Base-by-base conservation (phyloP, 495 filamentous ascomycete genomes). In the Coniosporium apollinis region DNA sequence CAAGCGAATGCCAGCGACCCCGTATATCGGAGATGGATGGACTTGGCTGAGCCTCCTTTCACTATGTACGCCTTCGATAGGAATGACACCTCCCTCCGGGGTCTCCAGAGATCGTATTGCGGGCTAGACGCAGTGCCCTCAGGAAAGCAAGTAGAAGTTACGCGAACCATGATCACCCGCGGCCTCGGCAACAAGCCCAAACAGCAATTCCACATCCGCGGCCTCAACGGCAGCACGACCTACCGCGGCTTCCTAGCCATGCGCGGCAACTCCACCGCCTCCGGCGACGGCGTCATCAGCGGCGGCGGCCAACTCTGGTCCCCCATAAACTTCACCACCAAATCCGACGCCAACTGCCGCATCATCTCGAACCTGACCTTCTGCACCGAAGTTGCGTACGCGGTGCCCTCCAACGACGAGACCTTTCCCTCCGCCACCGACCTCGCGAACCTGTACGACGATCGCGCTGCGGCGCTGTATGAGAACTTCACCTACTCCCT, bases 361-460 rank as follows among this genome's bases (percentile, higher is more conserved):
- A 62, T 99, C 9, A 64, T 99, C 22, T 80, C 72, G 56, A 72
- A 87, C 49, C 72, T 99, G 13, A 55, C 65, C 3, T 86, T 94
- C 54, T 99, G 89, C 61, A 65, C 69, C 34, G 70, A 89, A 39
- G 70, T 87, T 30, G 81, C 85, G 28, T 93, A 94, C 54, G 78
- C 91, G 15, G 89, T 94, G 0, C 89, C 89, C 0, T 70, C 73
- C 34, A 89, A 91, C 47, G 67, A 75, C 2, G 36, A 50, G 3
- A 41, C 36, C 7, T 60, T 28, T 22, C 24, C 20, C 28, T 39
- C 28, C 18, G 34, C 26, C 29, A 40, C 9, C 28, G 17, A 13
- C 14, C 34, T 52, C 10, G 19, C 43, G 1, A 4, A 18, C 1
- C 22, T 70, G 49, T 87, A 78, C 58, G 57, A 58, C 51, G 37